Evolutionary conservation across 2,329 filamentous ascomycete species (phyloP), one percentile per base, ranked within the genome.

Genomic region (Exophiala mesophila): DNA sequence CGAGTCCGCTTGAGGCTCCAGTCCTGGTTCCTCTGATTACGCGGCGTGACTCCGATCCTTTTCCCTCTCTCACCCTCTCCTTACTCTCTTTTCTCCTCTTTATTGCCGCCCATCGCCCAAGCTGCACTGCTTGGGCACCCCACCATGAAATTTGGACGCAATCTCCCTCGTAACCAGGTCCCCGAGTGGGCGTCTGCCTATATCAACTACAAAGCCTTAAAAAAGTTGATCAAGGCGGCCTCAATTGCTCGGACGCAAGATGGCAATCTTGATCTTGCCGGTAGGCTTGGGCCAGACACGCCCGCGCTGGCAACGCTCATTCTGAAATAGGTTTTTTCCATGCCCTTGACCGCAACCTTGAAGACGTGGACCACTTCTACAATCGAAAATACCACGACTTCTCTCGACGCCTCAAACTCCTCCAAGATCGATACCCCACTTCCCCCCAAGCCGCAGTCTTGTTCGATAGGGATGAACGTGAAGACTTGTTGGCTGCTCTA

Each of bases 291-390:
- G 7, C 7, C 24, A 8, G 24, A 8, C 8, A n/a, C 8, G 24
- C 24, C 24, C 24, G 52, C 56, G 20, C 17, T 39, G 40, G 41
- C 32, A 34, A 38, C 26, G 43, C 47, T 50, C 30, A 53, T 47
- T 18, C 36, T 50, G 50, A 57, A n/a, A 57, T 71, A 96, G 92
- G 89, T 65, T 95, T 98, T 75, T 95, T 96, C 72, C 95, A 90
- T 65, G 86, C 84, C 52, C 81, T 98, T 63, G 92, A 98, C 63
- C 86, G 92, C 57, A 96, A 97, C 63, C 82, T 98, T 59, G 92
- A 98, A 72, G 85, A 94, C 67, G 90, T 98, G 63, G 88, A 96
- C 65, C 78, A 79, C 38, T 97, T 98, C 66, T 97, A 96, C 73
- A 96, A 94, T 70, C 94, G 89, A 64, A 96, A 96, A 63, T 88